Conservation (phyloP, 371 early-diverging fungal genomes). For the Zancudomyces culisetae region DNA sequence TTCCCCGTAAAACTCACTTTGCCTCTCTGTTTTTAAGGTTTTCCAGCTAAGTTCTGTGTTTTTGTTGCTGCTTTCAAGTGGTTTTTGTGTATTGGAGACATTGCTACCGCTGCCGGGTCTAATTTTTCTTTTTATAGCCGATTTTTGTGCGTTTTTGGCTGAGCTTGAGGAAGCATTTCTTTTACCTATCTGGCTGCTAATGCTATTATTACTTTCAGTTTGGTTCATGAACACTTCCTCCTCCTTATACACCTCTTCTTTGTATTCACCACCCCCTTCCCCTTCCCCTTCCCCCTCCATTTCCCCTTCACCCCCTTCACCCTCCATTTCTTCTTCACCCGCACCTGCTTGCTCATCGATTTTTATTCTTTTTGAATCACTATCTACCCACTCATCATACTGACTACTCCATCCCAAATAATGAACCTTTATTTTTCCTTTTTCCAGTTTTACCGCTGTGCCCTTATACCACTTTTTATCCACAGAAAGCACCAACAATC, state of each 20-base stretch:
- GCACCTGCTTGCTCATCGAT: conserved; percentile 3
- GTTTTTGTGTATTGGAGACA: too few species aligned
- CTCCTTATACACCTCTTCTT: background rate
- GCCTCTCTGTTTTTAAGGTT: conserved; percentile 7
- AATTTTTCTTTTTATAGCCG: background rate
- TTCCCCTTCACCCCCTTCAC: background rate
- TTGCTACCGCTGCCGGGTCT: background rate
- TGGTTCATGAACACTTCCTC: too few species aligned
- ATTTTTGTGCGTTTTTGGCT: background rate
- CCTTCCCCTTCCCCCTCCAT: background rate
- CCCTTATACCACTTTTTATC: conserved; percentile 18
- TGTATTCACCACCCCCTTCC: background rate
- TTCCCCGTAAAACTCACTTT: conserved; percentile 5
- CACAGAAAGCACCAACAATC: conserved; percentile 8
- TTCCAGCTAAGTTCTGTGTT: background rate
- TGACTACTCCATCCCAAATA: conserved; percentile 16
- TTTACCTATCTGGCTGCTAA: too few species aligned
- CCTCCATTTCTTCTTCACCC: background rate
- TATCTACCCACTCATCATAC: conserved; percentile 18
- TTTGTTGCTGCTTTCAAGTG: conserved; percentile 1
- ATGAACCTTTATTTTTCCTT: conserved; percentile 13
- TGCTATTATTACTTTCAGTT: too few species aligned
- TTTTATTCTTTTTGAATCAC: conserved; percentile 14
- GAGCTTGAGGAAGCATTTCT: background rate
- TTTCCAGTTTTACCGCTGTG: conserved; percentile 5